Conservation (phyloP, 108 stramenopile species). For the Aurantiochytrium sp. region DNA sequence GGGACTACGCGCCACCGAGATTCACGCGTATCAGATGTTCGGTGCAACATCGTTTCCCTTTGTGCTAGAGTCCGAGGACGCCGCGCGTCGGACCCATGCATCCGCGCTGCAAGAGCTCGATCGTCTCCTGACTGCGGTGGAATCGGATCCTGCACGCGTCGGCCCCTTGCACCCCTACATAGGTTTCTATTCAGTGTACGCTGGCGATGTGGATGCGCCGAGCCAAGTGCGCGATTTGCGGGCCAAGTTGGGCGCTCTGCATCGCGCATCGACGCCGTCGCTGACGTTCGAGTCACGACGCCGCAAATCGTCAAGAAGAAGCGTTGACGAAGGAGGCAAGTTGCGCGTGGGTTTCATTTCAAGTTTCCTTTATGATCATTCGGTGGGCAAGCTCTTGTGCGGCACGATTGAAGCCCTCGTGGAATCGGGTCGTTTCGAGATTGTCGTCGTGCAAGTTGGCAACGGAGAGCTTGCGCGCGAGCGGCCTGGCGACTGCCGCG, state of each 20-base stretch:
- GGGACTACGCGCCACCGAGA: not conserved
- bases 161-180: not conserved
- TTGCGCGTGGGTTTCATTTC: not conserved
- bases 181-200: not conserved
- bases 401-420: not conserved
- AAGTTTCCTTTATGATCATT: not conserved
- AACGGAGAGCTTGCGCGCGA: not conserved
- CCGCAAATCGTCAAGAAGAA: not conserved
- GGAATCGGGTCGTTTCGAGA: not conserved
- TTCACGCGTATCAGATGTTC: not conserved
- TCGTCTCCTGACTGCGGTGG: not conserved
- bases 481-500: not conserved
- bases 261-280: not conserved
- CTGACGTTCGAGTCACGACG: not conserved
- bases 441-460: not conserved
- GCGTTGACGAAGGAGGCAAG: not conserved
- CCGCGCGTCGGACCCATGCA: not conserved
- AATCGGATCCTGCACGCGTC: not conserved
- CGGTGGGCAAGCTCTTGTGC: not conserved
- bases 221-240: not conserved
- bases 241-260: not conserved
- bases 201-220: not conserved
- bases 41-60: not conserved
- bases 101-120: not conserved
- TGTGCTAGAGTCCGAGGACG: not conserved